A percentile compares a stretch with the other conserved stretches of the same genome.
phyloP scores from a whole-genome alignment of 768 basidiomycete species.

The Suillus bovinus region DNA sequence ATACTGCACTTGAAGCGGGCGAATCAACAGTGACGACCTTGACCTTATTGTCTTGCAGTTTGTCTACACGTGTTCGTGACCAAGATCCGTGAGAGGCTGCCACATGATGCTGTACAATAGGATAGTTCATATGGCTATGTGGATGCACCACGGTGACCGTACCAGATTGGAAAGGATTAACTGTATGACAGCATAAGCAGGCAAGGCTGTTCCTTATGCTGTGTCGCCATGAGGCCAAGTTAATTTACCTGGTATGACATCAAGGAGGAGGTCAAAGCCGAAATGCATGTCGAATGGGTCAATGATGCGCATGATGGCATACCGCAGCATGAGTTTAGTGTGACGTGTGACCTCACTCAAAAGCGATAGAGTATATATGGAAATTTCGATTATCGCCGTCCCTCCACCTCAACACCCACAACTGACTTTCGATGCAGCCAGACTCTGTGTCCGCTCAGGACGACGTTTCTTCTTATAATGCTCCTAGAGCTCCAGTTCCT shows the following conservation, averaged over 20 bases:
- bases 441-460: slow-evolving; percentile 14
- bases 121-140: background rate
- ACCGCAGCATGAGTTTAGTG: background rate
- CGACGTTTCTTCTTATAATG: slow-evolving; percentile 11
- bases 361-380: slow-evolving; percentile 31
- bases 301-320: background rate
- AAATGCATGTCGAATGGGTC: background rate
- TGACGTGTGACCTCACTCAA: slow-evolving; percentile 22
- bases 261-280: background rate
- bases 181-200: background rate
- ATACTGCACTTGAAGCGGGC: background rate
- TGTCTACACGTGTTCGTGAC: background rate
- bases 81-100: background rate
- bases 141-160: background rate
- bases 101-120: background rate
- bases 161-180: background rate
- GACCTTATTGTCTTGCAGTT: no score
- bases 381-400: slow-evolving; percentile 34
- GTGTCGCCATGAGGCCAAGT: background rate
- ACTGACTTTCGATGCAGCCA: slow-evolving; percentile 23
- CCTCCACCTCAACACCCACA: slow-evolving; percentile 19
- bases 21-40: background rate
- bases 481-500: slow-evolving; percentile 9
- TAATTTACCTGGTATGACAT: background rate
- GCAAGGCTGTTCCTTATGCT: background rate